Base-by-base conservation (phyloP, 495 filamentous ascomycete species). In the Hyaloscypha finlandica region DNA sequence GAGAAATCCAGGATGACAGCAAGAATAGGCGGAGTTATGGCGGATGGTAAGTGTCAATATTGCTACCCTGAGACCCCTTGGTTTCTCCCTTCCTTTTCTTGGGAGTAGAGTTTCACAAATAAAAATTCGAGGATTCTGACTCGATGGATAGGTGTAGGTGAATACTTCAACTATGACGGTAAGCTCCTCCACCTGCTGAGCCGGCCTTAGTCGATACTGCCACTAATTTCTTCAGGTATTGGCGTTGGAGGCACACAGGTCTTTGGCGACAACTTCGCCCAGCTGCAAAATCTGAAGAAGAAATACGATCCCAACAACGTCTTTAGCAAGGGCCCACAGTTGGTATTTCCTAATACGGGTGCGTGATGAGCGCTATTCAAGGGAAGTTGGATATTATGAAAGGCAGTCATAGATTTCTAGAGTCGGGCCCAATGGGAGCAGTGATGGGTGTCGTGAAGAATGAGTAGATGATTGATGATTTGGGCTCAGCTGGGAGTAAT, bases 281-380 rank as follows among this genome's bases (percentile, higher is more conserved):
- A 77, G 9, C 67, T 86, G 65, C 76, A 79, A 64, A 70, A 68
- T 20, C 39, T 86, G 48, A 87, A 87, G 76, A 73, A 75, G 54
- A 77, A 81, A 61, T 87, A 86, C 63, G 85, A 88, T 66, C 83
- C 85, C 0, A 77, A 73, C 1, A 86, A 86, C 69, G 68, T 86
- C 22, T 88, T 88, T 32, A 53, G 37, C 11, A 66, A 59, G 22
- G 64, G 64, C 19, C 64, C 35, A 12, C 25, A 60, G 11, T 59
- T 65, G 63, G 3, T 66, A 3, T 3, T 37, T 12, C 35, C 35
- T 6, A 37, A 8, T 12, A 37, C 19, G 2, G 51, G 25, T 25
- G 25, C 25, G 25, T 25, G 2, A 25, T 25, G 25, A 2, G 25
- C 25, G 25, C 25, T 25, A 25, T 25, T 25, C 25, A 25, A 25